Evolutionary conservation across 169 alveolate genomes (phyloP), one percentile per base, ranked within the genome.

Genomic region (Plasmodium gallinaceum): DNA sequence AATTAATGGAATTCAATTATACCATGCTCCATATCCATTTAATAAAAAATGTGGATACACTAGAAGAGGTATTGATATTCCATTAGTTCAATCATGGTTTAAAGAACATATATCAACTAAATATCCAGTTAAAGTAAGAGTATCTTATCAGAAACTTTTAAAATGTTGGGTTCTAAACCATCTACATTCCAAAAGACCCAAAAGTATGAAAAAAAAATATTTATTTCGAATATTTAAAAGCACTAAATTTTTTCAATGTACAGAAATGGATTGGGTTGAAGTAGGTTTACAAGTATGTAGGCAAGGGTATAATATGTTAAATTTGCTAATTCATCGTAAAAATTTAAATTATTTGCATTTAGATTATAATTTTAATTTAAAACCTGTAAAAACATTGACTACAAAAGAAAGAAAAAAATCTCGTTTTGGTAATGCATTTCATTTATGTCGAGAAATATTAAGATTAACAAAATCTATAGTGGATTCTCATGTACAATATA

Each of bases 381-480:
- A 99, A 87, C 99, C 99, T 6, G 99, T 99, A 68, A 99, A 99
- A 92, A 99, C 99, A 20, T 92, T 99, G 71, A 99, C 99, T 39
- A 99, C 99, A 18, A 99, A 99, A 95, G 99, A 99, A 91, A 95
- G 99, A 74, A 99, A 99, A 97, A 99, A 99, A 92, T 97, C 99
- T 45, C 96, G 99, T 73, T 99, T 99, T 92, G 99, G 99, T 39
- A 99, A 99, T 95, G 99, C 99, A 14, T 99, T 99, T 96, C 99
- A 99, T 93, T 93, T 99, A 75, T 98, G 99, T 89, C 94, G 99
- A 88, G 99, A 99, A 95, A 98, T 99, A 57, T 92, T 99, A 88
- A 96, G 99, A 70, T 91, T 99, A 88, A 98, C 99, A 51, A 99
- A 99, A 94, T 94, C 99, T 43, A 98, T 98, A 16, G 99, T 98